These are phyloP conservation scores for Achlya hypogyna DNA, from an alignment of 352 stramenopile genomes.

Conservation along the genomic window DNA sequence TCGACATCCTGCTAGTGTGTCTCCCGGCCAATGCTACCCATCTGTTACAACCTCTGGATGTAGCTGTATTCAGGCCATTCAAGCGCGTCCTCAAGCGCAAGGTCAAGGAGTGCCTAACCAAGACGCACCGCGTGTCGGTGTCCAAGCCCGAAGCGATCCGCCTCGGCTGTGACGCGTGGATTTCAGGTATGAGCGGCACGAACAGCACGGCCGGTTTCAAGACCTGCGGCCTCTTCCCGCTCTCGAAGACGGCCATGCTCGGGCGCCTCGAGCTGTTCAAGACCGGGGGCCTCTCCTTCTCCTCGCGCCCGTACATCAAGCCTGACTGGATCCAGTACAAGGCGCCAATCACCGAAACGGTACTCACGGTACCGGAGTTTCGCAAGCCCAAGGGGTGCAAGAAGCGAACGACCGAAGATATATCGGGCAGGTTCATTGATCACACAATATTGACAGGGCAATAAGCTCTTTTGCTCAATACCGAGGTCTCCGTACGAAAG, in stretches of 20 bases:
- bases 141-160: neutral
- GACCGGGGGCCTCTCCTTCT: no score
- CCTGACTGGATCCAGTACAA: no score
- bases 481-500: no score
- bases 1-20: neutral
- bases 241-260: neutral
- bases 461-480: no score
- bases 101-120: neutral
- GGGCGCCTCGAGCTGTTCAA: neutral
- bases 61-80: constrained; percentile 10
- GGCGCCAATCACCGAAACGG: no score
- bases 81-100: neutral
- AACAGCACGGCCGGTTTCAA: neutral
- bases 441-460: no score
- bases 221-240: neutral
- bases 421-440: no score
- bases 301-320: no score
- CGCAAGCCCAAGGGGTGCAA: no score
- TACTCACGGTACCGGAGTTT: no score
- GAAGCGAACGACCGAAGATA: no score
- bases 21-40: constrained; percentile 1
- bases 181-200: neutral
- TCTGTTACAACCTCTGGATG: constrained; percentile 8
- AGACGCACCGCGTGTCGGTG: neutral
- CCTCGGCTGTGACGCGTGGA: neutral